A percentile compares a stretch with the other conserved stretches of the same genome.
Conservation (phyloP, 2,329 filamentous ascomycete species). For the Trichoderma brevicompactum region DNA sequence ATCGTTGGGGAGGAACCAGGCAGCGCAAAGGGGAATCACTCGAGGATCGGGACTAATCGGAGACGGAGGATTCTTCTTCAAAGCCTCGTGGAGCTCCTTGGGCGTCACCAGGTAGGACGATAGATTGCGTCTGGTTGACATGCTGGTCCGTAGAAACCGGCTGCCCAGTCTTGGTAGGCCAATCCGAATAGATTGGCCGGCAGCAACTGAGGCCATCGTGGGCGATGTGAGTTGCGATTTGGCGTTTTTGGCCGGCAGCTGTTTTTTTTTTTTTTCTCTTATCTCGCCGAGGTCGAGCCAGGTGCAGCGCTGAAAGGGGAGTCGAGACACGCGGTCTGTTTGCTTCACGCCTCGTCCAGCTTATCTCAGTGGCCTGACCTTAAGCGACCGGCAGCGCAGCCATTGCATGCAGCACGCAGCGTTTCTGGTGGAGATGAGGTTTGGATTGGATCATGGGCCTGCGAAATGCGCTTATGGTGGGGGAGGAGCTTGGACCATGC, state of each 20-base stretch:
- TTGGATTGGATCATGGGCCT: conserved; percentile 25
- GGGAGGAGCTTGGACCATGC: conserved; percentile 29
- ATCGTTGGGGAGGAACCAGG: conserved; percentile 97
- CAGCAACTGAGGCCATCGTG: conserved; percentile 50
- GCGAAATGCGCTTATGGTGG: conserved; percentile 21
- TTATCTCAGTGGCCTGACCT: conserved; percentile 20
- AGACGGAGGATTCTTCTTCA: conserved; percentile 80
- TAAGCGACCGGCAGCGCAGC: conserved; percentile 27
- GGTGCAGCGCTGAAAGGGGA: not conserved
- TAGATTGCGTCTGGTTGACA: conserved; percentile 51
- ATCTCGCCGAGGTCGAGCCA: not conserved
- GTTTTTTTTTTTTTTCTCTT: not conserved
- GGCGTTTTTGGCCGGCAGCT: not conserved
- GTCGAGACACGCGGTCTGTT: not conserved
- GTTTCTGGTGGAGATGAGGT: conserved; percentile 24
- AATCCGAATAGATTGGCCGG: conserved; percentile 50
- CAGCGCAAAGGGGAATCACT: conserved; percentile 85
- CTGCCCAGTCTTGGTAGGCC: conserved; percentile 46
- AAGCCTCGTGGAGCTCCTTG: conserved; percentile 76
- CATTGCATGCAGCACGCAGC: conserved; percentile 14
- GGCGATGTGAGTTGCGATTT: conserved; percentile 5
- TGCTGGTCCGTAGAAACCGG: conserved; percentile 39
- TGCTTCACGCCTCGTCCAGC: conserved; percentile 24
- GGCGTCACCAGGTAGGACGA: conserved; percentile 87
- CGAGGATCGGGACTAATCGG: conserved; percentile 80